A percentile compares a stretch with the other conserved stretches of the same genome.
Evolutionary conservation across 768 basidiomycete genomes (phyloP).

Genomic region (Sarcomyxa edulis): DNA sequence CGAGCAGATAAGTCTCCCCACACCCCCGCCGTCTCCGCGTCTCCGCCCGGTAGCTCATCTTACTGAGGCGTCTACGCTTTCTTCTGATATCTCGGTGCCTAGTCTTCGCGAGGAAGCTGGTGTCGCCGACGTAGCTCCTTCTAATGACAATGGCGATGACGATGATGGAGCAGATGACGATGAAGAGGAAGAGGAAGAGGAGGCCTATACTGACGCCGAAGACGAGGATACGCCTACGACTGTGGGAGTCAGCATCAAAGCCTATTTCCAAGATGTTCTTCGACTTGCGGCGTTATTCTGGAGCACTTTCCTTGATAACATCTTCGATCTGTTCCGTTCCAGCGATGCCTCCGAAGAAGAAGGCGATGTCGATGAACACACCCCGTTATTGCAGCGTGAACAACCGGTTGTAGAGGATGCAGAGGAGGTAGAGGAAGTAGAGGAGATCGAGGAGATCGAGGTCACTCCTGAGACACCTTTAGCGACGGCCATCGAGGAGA

Average conservation of each 20-base stretch:
- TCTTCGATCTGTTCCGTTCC: too few species aligned
- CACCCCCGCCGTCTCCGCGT: conserved; percentile 32
- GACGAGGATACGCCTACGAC: too few species aligned
- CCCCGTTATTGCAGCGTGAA: conserved; percentile 10
- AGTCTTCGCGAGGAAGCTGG: too few species aligned
- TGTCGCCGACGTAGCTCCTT: too few species aligned
- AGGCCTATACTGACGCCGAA: too few species aligned
- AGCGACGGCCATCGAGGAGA: too few species aligned
- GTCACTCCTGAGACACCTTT: conserved; percentile 16
- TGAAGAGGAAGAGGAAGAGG: conserved; percentile 2
- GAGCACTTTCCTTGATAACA: too few species aligned
- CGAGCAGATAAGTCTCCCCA: conserved; percentile 20
- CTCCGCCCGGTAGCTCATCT: conserved; percentile 16
- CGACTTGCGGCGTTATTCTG: background rate
- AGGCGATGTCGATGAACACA: conserved; percentile 6
- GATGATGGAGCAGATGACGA: background rate
- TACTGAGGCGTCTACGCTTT: too few species aligned
- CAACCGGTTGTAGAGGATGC: conserved; percentile 10
- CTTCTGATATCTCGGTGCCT: too few species aligned
- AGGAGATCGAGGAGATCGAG: conserved; percentile 15
- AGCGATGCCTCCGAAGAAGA: background rate
- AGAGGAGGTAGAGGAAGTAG: conserved; percentile 9
- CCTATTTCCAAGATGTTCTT: too few species aligned
- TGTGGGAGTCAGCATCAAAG: too few species aligned
- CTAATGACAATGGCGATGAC: too few species aligned